A percentile compares a stretch with the other conserved stretches of the same genome.
Evolutionary conservation across 2,329 filamentous ascomycete species (phyloP).

Genomic region (Colletotrichum caudatum): DNA sequence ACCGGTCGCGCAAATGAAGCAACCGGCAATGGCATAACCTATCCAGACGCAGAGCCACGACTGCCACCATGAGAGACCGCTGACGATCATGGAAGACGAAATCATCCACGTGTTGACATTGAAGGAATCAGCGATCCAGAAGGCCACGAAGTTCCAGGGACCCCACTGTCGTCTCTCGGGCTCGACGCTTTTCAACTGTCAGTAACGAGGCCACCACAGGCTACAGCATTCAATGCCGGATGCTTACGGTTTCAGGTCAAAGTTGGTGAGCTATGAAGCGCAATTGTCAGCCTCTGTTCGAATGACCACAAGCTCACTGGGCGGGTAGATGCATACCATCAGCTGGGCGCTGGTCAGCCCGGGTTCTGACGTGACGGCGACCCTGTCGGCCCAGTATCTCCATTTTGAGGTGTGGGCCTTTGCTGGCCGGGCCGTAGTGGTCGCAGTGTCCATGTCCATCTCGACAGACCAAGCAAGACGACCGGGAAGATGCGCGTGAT

Average conservation of each 20-base stretch:
- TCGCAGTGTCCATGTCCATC: slow-evolving; percentile 37
- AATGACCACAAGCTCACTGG: neutral
- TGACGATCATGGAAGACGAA: slow-evolving; percentile 80
- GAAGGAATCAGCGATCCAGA: slow-evolving; percentile 88
- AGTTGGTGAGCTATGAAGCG: slow-evolving; percentile 74
- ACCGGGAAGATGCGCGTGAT: neutral
- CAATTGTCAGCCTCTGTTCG: slow-evolving; percentile 4
- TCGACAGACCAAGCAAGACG: neutral
- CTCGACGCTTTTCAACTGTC: slow-evolving; percentile 66
- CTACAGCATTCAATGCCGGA: neutral
- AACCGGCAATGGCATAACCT: slow-evolving; percentile 81
- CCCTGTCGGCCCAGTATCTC: slow-evolving; percentile 64
- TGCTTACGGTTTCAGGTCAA: slow-evolving; percentile 75
- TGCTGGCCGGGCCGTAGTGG: slow-evolving; percentile 36
- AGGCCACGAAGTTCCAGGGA: slow-evolving; percentile 87
- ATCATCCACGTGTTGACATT: slow-evolving; percentile 86
- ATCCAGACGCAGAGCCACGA: slow-evolving; percentile 90
- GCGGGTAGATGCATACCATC: slow-evolving; percentile 67
- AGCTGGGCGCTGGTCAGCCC: slow-evolving; percentile 83
- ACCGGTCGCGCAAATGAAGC: slow-evolving; percentile 82
- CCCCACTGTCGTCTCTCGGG: slow-evolving; percentile 85
- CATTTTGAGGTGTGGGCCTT: slow-evolving; percentile 53
- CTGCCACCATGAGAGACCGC: slow-evolving; percentile 90
- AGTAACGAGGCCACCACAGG: neutral
- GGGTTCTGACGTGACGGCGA: slow-evolving; percentile 80